These are phyloP conservation scores for Ceratocystis cubensis DNA, from an alignment of 2,329 filamentous ascomycete species.

Conservation along the genomic window DNA sequence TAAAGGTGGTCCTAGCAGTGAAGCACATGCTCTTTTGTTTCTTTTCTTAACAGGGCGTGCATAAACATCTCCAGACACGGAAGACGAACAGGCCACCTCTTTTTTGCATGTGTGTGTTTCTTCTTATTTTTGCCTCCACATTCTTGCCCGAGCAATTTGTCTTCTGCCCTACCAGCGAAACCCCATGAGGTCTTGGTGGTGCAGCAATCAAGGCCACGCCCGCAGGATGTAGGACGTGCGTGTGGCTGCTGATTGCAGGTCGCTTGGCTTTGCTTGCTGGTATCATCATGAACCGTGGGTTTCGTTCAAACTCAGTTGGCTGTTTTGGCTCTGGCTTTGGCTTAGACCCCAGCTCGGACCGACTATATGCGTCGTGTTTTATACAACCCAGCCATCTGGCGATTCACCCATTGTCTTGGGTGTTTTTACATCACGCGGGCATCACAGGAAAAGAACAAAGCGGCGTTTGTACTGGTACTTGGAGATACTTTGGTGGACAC, in stretches of 20 bases:
- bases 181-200: neutral
- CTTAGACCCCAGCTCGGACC: neutral
- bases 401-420: neutral
- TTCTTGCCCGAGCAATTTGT: too few species aligned
- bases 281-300: neutral
- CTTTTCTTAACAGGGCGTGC: conserved; percentile 3
- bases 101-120: neutral
- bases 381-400: conserved; percentile 5
- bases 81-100: neutral
- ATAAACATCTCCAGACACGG: conserved; percentile 1
- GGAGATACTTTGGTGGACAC: neutral
- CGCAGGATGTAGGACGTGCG: too few species aligned
- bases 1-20: neutral
- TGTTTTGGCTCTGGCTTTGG: neutral
- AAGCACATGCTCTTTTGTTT: neutral
- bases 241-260: neutral
- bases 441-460: neutral
- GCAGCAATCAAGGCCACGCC: neutral
- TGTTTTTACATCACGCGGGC: neutral
- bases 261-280: neutral
- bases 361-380: conserved; percentile 1
- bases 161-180: too few species aligned
- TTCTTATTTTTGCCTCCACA: neutral
- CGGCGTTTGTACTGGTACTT: neutral
- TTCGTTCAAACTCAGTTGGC: neutral